Evolutionary conservation across 345 rosid genomes (phyloP).

Genomic region (Jatropha curcas): DNA sequence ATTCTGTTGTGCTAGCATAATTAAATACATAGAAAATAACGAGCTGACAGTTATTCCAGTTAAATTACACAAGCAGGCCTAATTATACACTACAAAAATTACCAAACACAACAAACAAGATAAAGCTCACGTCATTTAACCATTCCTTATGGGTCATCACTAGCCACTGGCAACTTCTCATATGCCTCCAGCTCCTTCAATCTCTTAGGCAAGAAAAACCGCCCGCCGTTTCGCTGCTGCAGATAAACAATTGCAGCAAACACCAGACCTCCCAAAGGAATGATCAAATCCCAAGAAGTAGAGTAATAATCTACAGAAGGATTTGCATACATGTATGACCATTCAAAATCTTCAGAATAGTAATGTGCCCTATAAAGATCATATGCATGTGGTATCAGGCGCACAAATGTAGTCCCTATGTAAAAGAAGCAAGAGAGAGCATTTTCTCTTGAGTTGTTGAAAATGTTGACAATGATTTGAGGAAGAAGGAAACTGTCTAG

Average conservation of each 20-base stretch:
- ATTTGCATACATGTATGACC: constrained; percentile 45
- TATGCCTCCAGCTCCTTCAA: constrained; percentile 18
- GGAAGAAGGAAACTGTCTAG: constrained; percentile 34
- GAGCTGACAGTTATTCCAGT: background rate
- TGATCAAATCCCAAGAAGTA: constrained; percentile 43
- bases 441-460: constrained; percentile 14
- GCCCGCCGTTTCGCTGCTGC: constrained; percentile 31
- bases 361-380: constrained; percentile 22
- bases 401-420: constrained; percentile 24
- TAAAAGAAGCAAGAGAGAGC: constrained; percentile 27
- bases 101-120: background rate
- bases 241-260: constrained; percentile 20
- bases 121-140: no score
- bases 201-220: constrained; percentile 24
- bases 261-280: constrained; percentile 25
- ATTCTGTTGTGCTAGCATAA: no score
- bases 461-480: constrained; percentile 34
- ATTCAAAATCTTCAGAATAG: constrained; percentile 8
- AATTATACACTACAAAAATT: background rate
- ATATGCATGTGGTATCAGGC: constrained; percentile 27
- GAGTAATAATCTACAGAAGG: constrained; percentile 41
- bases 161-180: constrained; percentile 21
- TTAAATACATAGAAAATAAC: no score
- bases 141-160: constrained; percentile 17
- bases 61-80: background rate